A percentile compares a stretch with the other conserved stretches of the same genome.
These are phyloP conservation scores for Colletotrichum sp. DNA, from an alignment of 2,329 filamentous ascomycete species.

Conservation along the genomic window DNA sequence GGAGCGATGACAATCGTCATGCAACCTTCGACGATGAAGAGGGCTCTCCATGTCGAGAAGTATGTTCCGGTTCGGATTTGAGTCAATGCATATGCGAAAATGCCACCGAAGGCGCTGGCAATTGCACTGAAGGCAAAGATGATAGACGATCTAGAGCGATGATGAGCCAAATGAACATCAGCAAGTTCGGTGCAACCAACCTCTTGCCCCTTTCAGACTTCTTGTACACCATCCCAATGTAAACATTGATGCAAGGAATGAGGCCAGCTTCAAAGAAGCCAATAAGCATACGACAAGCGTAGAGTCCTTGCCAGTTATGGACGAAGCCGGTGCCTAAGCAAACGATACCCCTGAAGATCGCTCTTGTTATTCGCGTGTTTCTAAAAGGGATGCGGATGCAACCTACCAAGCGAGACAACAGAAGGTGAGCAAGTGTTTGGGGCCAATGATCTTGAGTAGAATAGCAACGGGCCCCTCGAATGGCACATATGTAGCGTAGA, in stretches of 20 bases:
- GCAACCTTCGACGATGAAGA: constrained; percentile 44
- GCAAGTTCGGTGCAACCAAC: background rate
- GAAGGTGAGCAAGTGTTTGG: constrained; percentile 30
- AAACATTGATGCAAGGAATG: constrained; percentile 43
- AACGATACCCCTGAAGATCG: background rate
- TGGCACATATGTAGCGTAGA: constrained; percentile 37
- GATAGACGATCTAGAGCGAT: constrained; percentile 31
- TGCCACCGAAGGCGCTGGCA: constrained; percentile 45
- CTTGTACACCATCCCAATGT: constrained; percentile 41
- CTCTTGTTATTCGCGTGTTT: background rate
- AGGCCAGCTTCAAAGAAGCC: constrained; percentile 37
- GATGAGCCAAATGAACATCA: background rate
- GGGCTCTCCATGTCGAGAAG: constrained; percentile 38
- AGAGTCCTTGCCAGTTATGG: background rate
- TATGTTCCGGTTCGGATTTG: constrained; percentile 36
- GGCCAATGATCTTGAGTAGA: constrained; percentile 34
- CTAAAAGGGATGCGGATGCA: background rate
- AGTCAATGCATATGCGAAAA: constrained; percentile 46
- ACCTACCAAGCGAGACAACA: constrained; percentile 29
- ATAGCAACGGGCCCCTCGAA: constrained; percentile 33
- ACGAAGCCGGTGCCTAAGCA: background rate
- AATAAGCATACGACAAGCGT: constrained; percentile 13
- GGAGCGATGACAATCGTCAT: constrained; percentile 41
- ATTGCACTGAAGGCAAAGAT: constrained; percentile 45
- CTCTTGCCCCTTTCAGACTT: constrained; percentile 23